These are phyloP conservation scores for Durotheca rogersii DNA, from an alignment of 495 filamentous ascomycete species.

Conservation along the genomic window DNA sequence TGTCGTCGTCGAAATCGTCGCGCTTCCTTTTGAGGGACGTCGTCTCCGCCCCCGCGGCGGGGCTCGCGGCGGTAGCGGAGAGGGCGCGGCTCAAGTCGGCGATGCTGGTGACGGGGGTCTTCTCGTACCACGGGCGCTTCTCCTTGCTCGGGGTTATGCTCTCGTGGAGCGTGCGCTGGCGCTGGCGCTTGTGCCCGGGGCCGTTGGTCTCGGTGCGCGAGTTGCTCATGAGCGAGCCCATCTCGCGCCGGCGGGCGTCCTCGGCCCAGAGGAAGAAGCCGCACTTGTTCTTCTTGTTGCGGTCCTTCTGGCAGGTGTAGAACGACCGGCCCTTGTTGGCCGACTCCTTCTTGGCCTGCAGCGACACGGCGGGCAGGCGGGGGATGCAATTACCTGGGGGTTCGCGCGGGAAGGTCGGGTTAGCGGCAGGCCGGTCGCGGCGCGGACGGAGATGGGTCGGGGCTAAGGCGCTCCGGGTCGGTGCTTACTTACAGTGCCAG, in stretches of 20 bases:
- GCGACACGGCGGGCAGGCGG: constrained; percentile 58
- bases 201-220: constrained; percentile 32
- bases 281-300: constrained; percentile 50
- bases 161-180: constrained; percentile 29
- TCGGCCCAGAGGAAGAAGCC: constrained; percentile 72
- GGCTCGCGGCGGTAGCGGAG: constrained; percentile 8
- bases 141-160: constrained; percentile 30
- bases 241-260: constrained; percentile 60
- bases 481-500: constrained; percentile 47
- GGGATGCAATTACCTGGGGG: constrained; percentile 62
- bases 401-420: too few relatives aligned
- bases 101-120: constrained; percentile 16
- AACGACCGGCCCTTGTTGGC: constrained; percentile 67
- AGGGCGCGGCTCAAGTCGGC: constrained; percentile 15
- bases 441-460: too few relatives aligned
- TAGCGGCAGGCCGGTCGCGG: too few relatives aligned
- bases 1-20: constrained; percentile 2
- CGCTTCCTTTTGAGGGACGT: constrained; percentile 4
- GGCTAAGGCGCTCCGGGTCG: too few relatives aligned
- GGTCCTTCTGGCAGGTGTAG: constrained; percentile 62
- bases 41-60: constrained; percentile 1
- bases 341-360: constrained; percentile 66
- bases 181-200: constrained; percentile 12
- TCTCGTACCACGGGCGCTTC: constrained; percentile 22
- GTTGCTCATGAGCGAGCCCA: constrained; percentile 52